Percentiles rank a stretch among this genome's conserved stretches.
Conservation (phyloP, 2,329 filamentous ascomycete species). For the Neocucurbitaria cava region DNA sequence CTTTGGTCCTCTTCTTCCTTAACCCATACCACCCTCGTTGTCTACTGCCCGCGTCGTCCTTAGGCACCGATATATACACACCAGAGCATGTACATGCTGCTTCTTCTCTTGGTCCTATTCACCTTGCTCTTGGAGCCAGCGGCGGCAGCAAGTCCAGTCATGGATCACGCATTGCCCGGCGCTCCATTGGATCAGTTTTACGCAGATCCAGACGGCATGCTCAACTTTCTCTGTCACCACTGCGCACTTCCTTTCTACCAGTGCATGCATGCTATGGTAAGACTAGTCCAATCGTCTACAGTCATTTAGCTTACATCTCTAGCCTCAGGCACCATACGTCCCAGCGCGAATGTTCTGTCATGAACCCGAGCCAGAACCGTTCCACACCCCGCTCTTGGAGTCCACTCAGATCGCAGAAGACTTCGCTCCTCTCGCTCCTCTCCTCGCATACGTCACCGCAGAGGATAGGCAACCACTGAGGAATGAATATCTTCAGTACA, state of each 20-base stretch:
- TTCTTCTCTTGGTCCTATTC: conserved; percentile 35
- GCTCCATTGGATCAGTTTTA: conserved; percentile 31
- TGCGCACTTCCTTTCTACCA: conserved; percentile 26
- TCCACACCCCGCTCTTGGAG: conserved; percentile 7
- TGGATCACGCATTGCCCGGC: conserved; percentile 29
- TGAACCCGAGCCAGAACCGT: neutral
- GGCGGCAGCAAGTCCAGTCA: conserved; percentile 32
- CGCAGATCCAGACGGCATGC: conserved; percentile 34
- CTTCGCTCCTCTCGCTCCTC: conserved; percentile 6
- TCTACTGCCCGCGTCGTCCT: conserved; percentile 15
- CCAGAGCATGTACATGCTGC: conserved; percentile 39
- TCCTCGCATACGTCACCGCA: conserved; percentile 9
- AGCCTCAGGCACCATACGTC: conserved; percentile 21
- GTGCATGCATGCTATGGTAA: conserved; percentile 32
- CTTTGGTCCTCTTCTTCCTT: neutral
- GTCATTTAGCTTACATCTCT: conserved; percentile 6
- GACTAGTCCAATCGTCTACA: neutral
- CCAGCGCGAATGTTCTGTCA: conserved; percentile 5
- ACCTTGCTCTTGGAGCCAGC: conserved; percentile 34
- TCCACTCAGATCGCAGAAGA: conserved; percentile 9
- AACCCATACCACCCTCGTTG: conserved; percentile 6
- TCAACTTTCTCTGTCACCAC: conserved; percentile 32
- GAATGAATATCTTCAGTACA: conserved; percentile 14
- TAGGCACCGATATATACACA: conserved; percentile 28
- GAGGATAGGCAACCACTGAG: conserved; percentile 11